phyloP scores from a whole-genome alignment of 2,329 filamentous ascomycete species.

The Chrysosphaeria jannelii region DNA sequence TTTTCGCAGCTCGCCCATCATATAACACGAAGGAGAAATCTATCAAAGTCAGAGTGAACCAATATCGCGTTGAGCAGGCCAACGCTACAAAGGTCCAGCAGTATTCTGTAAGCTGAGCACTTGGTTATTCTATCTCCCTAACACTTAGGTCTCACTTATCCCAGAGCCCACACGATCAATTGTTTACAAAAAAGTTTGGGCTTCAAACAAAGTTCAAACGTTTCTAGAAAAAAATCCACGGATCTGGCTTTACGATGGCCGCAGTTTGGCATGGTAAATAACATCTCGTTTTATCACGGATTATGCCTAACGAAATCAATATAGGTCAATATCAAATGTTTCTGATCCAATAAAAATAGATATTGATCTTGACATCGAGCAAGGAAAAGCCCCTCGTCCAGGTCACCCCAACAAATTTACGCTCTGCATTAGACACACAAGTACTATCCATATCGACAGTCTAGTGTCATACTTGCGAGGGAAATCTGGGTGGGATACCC shows the following conservation, averaged over 20 bases:
- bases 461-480: slow-evolving; percentile 36
- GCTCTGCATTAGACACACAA: slow-evolving; percentile 31
- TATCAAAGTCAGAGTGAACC: slow-evolving; percentile 23
- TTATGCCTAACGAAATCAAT: not conserved
- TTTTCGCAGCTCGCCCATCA: slow-evolving; percentile 16
- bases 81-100: slow-evolving; percentile 28
- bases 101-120: slow-evolving; percentile 39
- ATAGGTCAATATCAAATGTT: slow-evolving; percentile 11
- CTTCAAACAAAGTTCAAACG: slow-evolving; percentile 25
- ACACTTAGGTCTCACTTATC: slow-evolving; percentile 30
- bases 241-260: slow-evolving; percentile 50
- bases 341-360: slow-evolving; percentile 17
- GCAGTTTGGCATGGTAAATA: slow-evolving; percentile 55
- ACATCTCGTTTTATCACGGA: not conserved
- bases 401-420: slow-evolving; percentile 18
- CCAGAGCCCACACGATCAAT: slow-evolving; percentile 27
- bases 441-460: slow-evolving; percentile 33
- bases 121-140: not conserved
- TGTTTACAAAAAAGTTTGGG: slow-evolving; percentile 50
- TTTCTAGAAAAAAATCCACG: slow-evolving; percentile 17
- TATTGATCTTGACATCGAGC: slow-evolving; percentile 46
- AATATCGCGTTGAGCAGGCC: slow-evolving; percentile 5
- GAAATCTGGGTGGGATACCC: slow-evolving; percentile 26
- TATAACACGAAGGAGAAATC: slow-evolving; percentile 27
- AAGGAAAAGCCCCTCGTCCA: slow-evolving; percentile 8